Evolutionary conservation across 2,329 filamentous ascomycete species (phyloP).

Genomic region (Hypoxylon sp.): DNA sequence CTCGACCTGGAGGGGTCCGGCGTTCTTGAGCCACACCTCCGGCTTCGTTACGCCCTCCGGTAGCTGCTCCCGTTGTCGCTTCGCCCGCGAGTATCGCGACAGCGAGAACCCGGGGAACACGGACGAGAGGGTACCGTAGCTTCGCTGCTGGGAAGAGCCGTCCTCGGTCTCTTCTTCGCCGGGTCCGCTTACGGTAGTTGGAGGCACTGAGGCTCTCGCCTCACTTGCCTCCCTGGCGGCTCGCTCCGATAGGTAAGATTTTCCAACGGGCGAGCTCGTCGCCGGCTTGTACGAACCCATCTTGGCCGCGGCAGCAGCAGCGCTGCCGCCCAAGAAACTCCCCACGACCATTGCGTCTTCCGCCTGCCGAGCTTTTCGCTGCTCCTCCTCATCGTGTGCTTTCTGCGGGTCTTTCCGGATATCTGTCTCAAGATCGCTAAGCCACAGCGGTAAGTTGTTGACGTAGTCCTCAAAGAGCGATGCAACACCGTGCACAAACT

Average conservation of each 20-base stretch:
- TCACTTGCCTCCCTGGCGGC: slow-evolving; percentile 63
- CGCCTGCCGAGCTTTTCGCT: slow-evolving; percentile 80
- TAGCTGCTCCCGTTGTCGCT: slow-evolving; percentile 66
- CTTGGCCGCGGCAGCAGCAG: slow-evolving; percentile 47
- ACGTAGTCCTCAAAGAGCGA: slow-evolving; percentile 95
- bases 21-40: slow-evolving; percentile 91
- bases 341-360: slow-evolving; percentile 92
- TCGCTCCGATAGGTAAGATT: slow-evolving; percentile 71
- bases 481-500: slow-evolving; percentile 94
- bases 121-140: slow-evolving; percentile 72
- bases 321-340: slow-evolving; percentile 75
- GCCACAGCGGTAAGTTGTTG: slow-evolving; percentile 96
- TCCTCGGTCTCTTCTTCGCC: slow-evolving; percentile 42
- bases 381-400: slow-evolving; percentile 92
- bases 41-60: slow-evolving; percentile 92
- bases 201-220: slow-evolving; percentile 48
- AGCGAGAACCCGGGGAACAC: slow-evolving; percentile 87
- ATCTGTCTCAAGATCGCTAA: slow-evolving; percentile 89
- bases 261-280: slow-evolving; percentile 74
- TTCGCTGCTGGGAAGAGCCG: slow-evolving; percentile 40
- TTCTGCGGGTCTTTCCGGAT: slow-evolving; percentile 92
- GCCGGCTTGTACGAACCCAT: slow-evolving; percentile 68
- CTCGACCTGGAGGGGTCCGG: slow-evolving; percentile 90
- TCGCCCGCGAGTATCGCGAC: slow-evolving; percentile 76
- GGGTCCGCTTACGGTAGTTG: slow-evolving; percentile 39